Evolutionary conservation across 306 rosid species (phyloP).

Genomic region (Glycine tomentella): DNA sequence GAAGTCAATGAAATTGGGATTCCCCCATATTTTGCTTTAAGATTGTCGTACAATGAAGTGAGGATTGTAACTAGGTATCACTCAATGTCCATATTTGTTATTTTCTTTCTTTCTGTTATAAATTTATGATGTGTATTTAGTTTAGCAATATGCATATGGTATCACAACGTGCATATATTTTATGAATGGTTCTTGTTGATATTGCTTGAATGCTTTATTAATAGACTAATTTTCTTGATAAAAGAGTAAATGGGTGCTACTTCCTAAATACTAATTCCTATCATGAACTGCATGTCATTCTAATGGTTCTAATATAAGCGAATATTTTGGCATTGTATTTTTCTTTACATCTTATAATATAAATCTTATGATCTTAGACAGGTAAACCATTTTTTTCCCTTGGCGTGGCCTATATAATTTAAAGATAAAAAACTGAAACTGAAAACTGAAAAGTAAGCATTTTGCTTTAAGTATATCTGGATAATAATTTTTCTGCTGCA

Average conservation of each 20-base stretch:
- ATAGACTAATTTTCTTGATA: not conserved
- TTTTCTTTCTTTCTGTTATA: slow-evolving; percentile 25
- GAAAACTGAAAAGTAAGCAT: not conserved
- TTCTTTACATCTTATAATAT: not conserved
- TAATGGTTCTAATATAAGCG: not conserved
- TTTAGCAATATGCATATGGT: slow-evolving; percentile 14
- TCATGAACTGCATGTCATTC: not conserved
- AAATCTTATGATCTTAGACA: slow-evolving; percentile 16
- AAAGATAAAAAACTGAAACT: not conserved
- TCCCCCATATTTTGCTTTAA: slow-evolving; percentile 88
- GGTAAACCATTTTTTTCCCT: slow-evolving; percentile 13
- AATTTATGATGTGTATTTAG: slow-evolving; percentile 27
- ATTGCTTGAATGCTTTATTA: not conserved
- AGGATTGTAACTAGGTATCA: slow-evolving; percentile 31
- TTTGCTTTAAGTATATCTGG: not conserved
- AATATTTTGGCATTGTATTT: slow-evolving; percentile 17
- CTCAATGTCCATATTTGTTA: slow-evolving; percentile 18
- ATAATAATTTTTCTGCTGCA: slow-evolving; percentile 14
- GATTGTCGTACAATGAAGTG: slow-evolving; percentile 93
- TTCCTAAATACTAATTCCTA: not conserved
- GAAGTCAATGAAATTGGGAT: slow-evolving; percentile 99
- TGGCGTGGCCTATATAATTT: slow-evolving; percentile 24
- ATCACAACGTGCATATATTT: not conserved
- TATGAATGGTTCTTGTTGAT: not conserved
- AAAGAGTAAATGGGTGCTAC: not conserved